Conservation (phyloP, 768 basidiomycete species). For the Kwoniella newhampshirensis region DNA sequence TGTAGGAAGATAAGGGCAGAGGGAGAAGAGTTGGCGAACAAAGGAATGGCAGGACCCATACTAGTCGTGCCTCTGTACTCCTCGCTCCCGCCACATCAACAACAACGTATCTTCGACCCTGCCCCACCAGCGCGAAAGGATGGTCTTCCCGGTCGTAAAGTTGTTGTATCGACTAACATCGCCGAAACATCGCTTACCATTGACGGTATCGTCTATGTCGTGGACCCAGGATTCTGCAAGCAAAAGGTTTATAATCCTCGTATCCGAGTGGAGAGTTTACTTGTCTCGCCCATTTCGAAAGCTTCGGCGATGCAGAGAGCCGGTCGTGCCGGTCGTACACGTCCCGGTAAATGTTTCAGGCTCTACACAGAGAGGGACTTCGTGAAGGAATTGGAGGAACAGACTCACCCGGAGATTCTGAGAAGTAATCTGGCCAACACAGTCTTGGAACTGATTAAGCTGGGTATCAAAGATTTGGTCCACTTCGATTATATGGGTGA, state of each 20-base stretch:
- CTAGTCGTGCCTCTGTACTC: slow-evolving; percentile 92
- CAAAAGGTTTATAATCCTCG: slow-evolving; percentile 98
- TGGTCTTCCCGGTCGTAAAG: slow-evolving; percentile 84
- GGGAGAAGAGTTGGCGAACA: slow-evolving; percentile 74
- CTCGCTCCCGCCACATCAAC: slow-evolving; percentile 86
- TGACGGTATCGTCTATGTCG: slow-evolving; percentile 98
- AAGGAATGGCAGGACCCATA: slow-evolving; percentile 70
- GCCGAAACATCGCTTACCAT: slow-evolving; percentile 97
- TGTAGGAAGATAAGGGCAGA: slow-evolving; percentile 90
- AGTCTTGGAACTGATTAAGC: slow-evolving; percentile 87
- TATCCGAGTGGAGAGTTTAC: slow-evolving; percentile 88
- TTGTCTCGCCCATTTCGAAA: slow-evolving; percentile 94
- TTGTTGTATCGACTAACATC: slow-evolving; percentile 94
- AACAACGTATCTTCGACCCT: slow-evolving; percentile 94
- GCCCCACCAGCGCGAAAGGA: slow-evolving; percentile 66
- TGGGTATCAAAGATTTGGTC: slow-evolving; percentile 90
- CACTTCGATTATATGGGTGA: slow-evolving; percentile 72
- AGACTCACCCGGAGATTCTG: slow-evolving; percentile 95
- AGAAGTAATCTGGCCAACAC: slow-evolving; percentile 90
- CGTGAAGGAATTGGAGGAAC: slow-evolving; percentile 91
- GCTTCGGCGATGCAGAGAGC: slow-evolving; percentile 94
- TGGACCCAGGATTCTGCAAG: slow-evolving; percentile 95
- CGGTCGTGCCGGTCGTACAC: slow-evolving; percentile 91
- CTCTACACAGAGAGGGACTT: slow-evolving; percentile 97
- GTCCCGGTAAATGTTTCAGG: slow-evolving; percentile 96